phyloP scores from a whole-genome alignment of 2,329 filamentous ascomycete genomes.

The Cordyceps pruinosa region DNA sequence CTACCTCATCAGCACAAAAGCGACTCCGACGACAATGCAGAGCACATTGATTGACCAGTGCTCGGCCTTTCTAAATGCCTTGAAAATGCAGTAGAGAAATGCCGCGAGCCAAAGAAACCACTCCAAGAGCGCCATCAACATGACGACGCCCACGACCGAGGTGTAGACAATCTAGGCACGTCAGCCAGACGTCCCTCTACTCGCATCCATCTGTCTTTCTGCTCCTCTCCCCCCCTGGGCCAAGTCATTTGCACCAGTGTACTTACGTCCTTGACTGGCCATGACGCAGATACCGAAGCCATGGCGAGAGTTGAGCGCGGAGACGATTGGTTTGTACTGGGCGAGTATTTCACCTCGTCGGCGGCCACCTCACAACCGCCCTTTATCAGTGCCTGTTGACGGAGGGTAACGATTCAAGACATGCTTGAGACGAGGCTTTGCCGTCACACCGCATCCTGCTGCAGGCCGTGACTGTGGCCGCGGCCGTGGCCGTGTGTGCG shows the following conservation, averaged over 20 bases:
- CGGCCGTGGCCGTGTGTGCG: no score
- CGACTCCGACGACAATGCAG: slow-evolving; percentile 64
- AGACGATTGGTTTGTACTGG: not conserved
- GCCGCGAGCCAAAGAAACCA: slow-evolving; percentile 95
- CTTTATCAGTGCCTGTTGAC: not conserved
- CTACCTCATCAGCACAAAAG: slow-evolving; percentile 72
- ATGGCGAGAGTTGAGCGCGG: not conserved
- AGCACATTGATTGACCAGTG: slow-evolving; percentile 76
- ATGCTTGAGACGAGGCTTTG: not conserved
- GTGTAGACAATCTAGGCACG: slow-evolving; percentile 78
- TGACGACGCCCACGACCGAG: slow-evolving; percentile 69
- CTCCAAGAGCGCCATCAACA: slow-evolving; percentile 80
- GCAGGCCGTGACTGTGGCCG: no score
- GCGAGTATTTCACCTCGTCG: not conserved
- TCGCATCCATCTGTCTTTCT: no score
- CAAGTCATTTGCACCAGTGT: no score
- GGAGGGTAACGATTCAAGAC: not conserved
- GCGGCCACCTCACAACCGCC: not conserved
- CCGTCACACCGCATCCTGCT: not conserved
- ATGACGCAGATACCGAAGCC: slow-evolving; percentile 20
- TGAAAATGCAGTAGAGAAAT: slow-evolving; percentile 83
- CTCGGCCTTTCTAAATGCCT: slow-evolving; percentile 84
- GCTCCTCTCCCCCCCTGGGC: no score
- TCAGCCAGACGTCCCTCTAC: slow-evolving; percentile 15
- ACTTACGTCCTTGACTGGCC: slow-evolving; percentile 43